phyloP scores from a whole-genome alignment of 192 early-diverging fungal species.

The Phlyctochytrium arcticum region DNA sequence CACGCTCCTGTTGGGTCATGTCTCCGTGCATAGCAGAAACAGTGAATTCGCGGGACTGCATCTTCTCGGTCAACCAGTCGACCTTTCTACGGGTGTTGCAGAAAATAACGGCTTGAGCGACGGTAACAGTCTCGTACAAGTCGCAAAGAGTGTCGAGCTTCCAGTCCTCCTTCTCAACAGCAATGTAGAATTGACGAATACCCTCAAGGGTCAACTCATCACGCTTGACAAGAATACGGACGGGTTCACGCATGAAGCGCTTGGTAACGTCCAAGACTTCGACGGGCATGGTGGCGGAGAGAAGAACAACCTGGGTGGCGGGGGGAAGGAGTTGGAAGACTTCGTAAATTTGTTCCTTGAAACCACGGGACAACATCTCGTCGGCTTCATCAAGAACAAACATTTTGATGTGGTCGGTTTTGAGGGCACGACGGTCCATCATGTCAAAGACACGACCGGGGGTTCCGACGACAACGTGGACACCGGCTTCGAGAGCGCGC shows the following conservation, averaged over 20 bases:
- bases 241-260: constrained; percentile 98
- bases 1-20: constrained; percentile 94
- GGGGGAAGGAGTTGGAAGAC: constrained; percentile 90
- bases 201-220: constrained; percentile 94
- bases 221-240: constrained; percentile 98
- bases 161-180: constrained; percentile 99
- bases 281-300: constrained; percentile 94
- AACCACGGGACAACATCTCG: constrained; percentile 97
- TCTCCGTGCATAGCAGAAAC: constrained; percentile 99
- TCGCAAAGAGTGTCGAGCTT: constrained; percentile 98
- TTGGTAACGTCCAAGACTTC: constrained; percentile 94
- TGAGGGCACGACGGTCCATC: constrained; percentile 88
- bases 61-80: constrained; percentile 98
- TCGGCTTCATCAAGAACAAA: constrained; percentile 99
- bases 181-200: constrained; percentile 96
- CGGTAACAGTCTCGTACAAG: constrained; percentile 96
- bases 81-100: constrained; percentile 99
- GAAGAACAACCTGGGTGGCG: constrained; percentile 90
- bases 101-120: constrained; percentile 99
- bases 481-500: constrained; percentile 71
- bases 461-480: constrained; percentile 95
- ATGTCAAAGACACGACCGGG: constrained; percentile 98
- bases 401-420: constrained; percentile 87
- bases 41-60: constrained; percentile 85
- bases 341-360: constrained; percentile 98